These are phyloP conservation scores for Pyrus hybrid DNA, from an alignment of 331 rosid genomes.

Conservation along the genomic window DNA sequence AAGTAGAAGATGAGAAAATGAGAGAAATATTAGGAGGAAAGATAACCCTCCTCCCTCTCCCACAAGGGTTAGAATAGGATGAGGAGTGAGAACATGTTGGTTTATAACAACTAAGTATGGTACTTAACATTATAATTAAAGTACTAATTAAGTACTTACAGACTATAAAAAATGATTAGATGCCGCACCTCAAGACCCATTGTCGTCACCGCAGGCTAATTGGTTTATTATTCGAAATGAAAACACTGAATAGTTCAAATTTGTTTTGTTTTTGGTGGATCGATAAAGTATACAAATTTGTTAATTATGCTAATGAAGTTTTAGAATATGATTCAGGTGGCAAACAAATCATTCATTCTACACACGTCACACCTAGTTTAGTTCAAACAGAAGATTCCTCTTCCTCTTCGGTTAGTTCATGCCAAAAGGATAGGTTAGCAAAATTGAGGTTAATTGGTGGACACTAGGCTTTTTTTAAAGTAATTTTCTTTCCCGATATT, in stretches of 20 bases:
- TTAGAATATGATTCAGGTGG: no score
- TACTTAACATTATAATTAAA: not conserved
- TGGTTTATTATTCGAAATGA: not conserved
- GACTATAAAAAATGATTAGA: not conserved
- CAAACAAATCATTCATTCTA: not conserved
- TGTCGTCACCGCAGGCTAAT: not conserved
- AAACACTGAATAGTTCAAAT: not conserved
- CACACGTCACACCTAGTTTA: not conserved
- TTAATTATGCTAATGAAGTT: no score
- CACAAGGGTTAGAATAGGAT: not conserved
- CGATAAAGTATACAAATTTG: no score
- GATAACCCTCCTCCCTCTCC: not conserved
- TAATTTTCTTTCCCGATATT: no score
- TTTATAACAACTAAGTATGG: not conserved
- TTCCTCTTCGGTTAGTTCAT: not conserved
- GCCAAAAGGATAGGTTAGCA: not conserved
- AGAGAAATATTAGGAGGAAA: no score
- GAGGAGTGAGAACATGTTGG: not conserved
- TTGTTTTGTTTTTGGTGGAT: not conserved
- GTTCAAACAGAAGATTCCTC: not conserved
- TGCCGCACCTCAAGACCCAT: not conserved
- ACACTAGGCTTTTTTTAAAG: not conserved
- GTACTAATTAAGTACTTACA: not conserved
- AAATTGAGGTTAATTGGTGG: not conserved
- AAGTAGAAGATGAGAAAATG: no score